Evolutionary conservation across 106 monocot species (phyloP).

Genomic region (Narthecium ossifragum): DNA sequence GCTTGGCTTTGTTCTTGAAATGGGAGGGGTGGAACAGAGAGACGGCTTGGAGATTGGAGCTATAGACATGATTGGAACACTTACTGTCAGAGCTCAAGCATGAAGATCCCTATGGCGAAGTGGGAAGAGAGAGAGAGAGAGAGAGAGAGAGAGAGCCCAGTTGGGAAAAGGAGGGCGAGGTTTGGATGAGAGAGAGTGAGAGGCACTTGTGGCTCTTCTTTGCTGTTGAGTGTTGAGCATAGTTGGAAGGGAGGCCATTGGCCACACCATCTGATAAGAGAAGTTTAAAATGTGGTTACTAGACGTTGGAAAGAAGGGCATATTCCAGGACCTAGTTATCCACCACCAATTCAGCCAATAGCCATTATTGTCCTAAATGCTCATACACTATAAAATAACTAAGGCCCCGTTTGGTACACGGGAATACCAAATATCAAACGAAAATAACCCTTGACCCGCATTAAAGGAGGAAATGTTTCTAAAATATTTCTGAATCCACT

Average conservation of each 20-base stretch:
- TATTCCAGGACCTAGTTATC: too few relatives aligned
- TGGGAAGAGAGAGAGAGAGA: neutral
- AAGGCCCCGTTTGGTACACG: too few relatives aligned
- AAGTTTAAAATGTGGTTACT: neutral
- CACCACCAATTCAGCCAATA: too few relatives aligned
- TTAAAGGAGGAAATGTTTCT: too few relatives aligned
- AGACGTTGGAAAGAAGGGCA: conserved; percentile 1
- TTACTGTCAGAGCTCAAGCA: neutral
- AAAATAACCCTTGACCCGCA: too few relatives aligned
- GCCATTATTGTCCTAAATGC: too few relatives aligned
- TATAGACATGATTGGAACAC: conserved; percentile 18
- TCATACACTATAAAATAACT: too few relatives aligned
- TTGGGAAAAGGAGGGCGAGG: neutral
- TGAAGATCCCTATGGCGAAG: neutral
- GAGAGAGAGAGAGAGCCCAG: conserved; percentile 4
- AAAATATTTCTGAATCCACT: too few relatives aligned
- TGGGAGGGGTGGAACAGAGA: conserved; percentile 25
- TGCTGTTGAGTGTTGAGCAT: neutral
- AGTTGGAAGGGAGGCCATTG: conserved; percentile 3
- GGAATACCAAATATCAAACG: too few relatives aligned
- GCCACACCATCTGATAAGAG: neutral
- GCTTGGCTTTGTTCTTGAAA: conserved; percentile 22
- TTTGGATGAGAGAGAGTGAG: neutral
- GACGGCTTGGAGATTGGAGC: conserved; percentile 31
- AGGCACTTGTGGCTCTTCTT: neutral